A percentile compares a stretch with the other conserved stretches of the same genome.
Conservation (phyloP, 2,329 filamentous ascomycete species). For the Aaosphaeria pasadenensis region DNA sequence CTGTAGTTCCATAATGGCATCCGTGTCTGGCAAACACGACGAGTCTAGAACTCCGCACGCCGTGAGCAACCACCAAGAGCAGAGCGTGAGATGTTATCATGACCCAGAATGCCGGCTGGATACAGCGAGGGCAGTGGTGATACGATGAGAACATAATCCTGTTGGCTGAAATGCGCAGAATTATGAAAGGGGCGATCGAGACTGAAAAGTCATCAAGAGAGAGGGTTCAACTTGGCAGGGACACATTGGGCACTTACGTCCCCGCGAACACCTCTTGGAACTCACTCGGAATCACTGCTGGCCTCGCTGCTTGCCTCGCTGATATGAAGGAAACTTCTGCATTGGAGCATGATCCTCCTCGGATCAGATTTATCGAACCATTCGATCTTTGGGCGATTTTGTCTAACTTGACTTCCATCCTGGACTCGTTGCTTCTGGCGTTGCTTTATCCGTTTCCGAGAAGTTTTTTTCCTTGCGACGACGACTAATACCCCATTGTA, state of each 20-base stretch:
- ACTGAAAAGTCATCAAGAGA: no score
- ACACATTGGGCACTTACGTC: no score
- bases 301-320: neutral
- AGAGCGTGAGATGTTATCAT: no score
- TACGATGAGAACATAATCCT: no score
- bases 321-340: neutral
- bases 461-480: slow-evolving; percentile 15
- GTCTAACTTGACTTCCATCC: slow-evolving; percentile 2
- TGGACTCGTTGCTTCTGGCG: slow-evolving; percentile 21
- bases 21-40: slow-evolving; percentile 30
- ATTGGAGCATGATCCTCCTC: neutral
- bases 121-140: neutral
- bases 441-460: neutral
- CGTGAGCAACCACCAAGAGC: no score
- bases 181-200: no score
- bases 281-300: neutral
- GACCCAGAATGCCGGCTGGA: neutral
- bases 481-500: slow-evolving; percentile 68
- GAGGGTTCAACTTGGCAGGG: no score
- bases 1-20: slow-evolving; percentile 5
- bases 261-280: no score
- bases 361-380: neutral
- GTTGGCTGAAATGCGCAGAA: no score
- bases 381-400: neutral
- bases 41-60: slow-evolving; percentile 22